These are phyloP conservation scores for Citrus sp. DNA, from an alignment of 345 rosid species.

Conservation along the genomic window DNA sequence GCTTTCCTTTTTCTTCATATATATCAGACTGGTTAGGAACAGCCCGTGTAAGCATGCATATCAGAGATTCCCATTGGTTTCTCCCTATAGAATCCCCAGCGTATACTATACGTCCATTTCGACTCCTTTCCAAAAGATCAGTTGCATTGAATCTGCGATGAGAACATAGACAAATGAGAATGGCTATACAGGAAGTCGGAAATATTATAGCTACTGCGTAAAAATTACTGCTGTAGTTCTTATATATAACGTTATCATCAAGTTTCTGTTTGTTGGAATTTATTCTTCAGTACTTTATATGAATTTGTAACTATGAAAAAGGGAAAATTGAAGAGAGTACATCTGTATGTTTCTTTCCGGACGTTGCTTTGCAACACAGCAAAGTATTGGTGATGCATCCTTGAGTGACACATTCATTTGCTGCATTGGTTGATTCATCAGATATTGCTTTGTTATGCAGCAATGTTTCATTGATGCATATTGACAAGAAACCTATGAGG, in stretches of 20 bases:
- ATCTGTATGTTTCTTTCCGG: neutral
- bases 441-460: neutral
- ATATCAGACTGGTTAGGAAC: constrained; percentile 55
- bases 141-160: constrained; percentile 65
- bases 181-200: neutral
- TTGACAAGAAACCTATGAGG: neutral
- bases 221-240: too few relatives aligned
- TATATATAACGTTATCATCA: too few relatives aligned
- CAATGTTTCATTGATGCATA: neutral
- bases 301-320: too few relatives aligned
- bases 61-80: constrained; percentile 89
- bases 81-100: constrained; percentile 90
- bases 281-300: too few relatives aligned
- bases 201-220: too few relatives aligned
- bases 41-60: constrained; percentile 69
- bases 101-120: constrained; percentile 74
- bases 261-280: too few relatives aligned
- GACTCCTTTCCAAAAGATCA: constrained; percentile 61
- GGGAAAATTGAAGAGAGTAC: neutral
- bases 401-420: too few relatives aligned
- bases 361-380: neutral
- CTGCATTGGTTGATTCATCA: neutral
- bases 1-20: constrained; percentile 65
- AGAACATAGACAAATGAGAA: neutral
- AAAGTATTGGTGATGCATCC: neutral